Evolutionary conservation across 169 alveolate species (phyloP).

Genomic region (Plasmodium fragile): DNA sequence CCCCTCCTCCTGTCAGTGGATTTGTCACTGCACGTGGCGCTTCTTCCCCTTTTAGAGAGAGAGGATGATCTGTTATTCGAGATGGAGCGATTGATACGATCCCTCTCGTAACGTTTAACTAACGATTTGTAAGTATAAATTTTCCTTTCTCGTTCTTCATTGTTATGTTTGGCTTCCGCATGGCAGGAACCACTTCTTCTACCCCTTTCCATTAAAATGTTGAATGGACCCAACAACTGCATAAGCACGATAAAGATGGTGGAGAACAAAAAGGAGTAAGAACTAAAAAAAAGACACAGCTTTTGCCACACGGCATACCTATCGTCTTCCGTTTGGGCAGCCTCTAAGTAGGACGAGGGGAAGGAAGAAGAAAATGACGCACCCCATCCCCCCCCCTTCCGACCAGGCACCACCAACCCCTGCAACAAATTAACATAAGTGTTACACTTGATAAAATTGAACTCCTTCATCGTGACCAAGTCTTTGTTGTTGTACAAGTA

Average conservation of each 20-base stretch:
- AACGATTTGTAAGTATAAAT: slow-evolving; percentile 48
- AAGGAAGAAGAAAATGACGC: too few relatives aligned
- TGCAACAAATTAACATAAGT: slow-evolving; percentile 54
- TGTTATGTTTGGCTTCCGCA: neutral
- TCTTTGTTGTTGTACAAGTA: neutral
- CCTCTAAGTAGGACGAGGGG: neutral
- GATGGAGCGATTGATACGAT: neutral
- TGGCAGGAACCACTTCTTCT: neutral
- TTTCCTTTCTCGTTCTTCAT: slow-evolving; percentile 8
- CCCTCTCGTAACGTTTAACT: slow-evolving; percentile 42
- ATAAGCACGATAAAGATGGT: slow-evolving; percentile 59
- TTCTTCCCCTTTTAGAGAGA: neutral
- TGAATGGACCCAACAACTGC: slow-evolving; percentile 70
- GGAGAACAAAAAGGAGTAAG: slow-evolving; percentile 67
- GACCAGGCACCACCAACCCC: neutral
- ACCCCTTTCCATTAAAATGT: slow-evolving; percentile 9
- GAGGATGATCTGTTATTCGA: slow-evolving; percentile 2
- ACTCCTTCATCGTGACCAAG: neutral
- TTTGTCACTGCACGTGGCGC: neutral
- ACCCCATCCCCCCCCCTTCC: neutral
- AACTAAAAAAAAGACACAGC: slow-evolving; percentile 60
- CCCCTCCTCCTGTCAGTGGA: neutral
- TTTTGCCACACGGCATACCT: slow-evolving; percentile 68
- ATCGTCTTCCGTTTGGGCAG: neutral
- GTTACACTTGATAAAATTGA: slow-evolving; percentile 59